Percentiles rank a stretch among this genome's conserved stretches.
Conservation (phyloP, 2,329 filamentous ascomycete genomes). For the Fusarium kyushuense region DNA sequence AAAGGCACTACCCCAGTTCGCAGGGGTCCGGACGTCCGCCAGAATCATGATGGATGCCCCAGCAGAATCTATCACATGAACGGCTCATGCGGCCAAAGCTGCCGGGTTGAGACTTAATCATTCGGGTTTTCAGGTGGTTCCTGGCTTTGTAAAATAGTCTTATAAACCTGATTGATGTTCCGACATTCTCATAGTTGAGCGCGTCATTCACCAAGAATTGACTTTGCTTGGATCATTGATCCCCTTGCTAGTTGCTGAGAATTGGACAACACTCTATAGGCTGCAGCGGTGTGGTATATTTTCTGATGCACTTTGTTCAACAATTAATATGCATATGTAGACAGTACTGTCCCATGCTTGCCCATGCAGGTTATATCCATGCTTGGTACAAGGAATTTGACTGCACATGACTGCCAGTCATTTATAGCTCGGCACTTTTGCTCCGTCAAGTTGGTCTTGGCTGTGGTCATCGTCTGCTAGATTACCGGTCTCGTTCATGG, state of each 20-base stretch:
- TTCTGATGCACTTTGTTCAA: slow-evolving; percentile 17
- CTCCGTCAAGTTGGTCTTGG: not conserved
- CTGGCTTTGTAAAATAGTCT: not conserved
- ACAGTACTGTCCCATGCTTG: slow-evolving; percentile 1
- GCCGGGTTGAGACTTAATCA: slow-evolving; percentile 26
- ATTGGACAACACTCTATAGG: slow-evolving; percentile 19
- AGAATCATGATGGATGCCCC: slow-evolving; percentile 36
- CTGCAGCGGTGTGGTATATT: slow-evolving; percentile 5
- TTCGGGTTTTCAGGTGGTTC: slow-evolving; percentile 13
- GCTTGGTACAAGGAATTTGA: slow-evolving; percentile 7
- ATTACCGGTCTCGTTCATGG: not conserved
- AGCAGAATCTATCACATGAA: slow-evolving; percentile 42
- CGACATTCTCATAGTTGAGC: not conserved
- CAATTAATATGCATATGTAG: slow-evolving; percentile 4
- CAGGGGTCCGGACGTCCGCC: slow-evolving; percentile 33
- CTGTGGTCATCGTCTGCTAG: not conserved
- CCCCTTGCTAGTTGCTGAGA: slow-evolving; percentile 14
- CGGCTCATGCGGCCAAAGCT: slow-evolving; percentile 28
- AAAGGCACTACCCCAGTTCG: slow-evolving; percentile 30
- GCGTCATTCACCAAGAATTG: slow-evolving; percentile 22
- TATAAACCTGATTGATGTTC: slow-evolving; percentile 2
- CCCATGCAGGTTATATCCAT: not conserved
- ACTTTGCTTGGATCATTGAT: not conserved
- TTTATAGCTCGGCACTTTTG: slow-evolving; percentile 12
- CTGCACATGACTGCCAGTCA: not conserved